These are phyloP conservation scores for Fusarium illudens DNA, from an alignment of 2,329 filamentous ascomycete species.

Conservation along the genomic window DNA sequence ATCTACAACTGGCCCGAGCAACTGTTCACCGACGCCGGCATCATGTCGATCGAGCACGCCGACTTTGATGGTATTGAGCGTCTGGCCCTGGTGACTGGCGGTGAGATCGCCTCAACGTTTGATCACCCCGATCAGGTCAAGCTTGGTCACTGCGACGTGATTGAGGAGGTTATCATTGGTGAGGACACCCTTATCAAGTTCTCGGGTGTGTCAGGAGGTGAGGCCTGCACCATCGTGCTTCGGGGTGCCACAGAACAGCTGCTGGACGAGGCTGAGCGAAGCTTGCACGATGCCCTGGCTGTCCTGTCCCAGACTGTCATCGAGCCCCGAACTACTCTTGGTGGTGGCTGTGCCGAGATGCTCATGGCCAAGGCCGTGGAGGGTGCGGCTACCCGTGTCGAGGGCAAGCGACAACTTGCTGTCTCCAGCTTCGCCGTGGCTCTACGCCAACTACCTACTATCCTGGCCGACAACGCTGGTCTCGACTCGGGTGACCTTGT, in stretches of 20 bases:
- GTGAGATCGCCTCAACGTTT: conserved; percentile 97
- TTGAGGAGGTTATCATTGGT: conserved; percentile 98
- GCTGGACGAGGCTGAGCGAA: conserved; percentile 95
- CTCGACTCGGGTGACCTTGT: conserved; percentile 95
- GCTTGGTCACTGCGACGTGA: conserved; percentile 91
- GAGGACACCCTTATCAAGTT: conserved; percentile 98
- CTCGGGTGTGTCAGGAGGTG: conserved; percentile 90
- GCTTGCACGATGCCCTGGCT: conserved; percentile 92
- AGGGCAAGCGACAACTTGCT: conserved; percentile 95
- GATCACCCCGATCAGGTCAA: conserved; percentile 98
- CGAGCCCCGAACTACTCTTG: conserved; percentile 92
- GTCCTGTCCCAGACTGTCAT: conserved; percentile 96
- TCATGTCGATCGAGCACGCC: conserved; percentile 98
- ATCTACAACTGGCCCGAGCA: conserved; percentile 99
- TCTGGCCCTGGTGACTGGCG: conserved; percentile 91
- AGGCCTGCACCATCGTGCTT: conserved; percentile 96
- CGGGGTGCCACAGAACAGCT: conserved; percentile 97
- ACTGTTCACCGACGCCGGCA: conserved; percentile 96
- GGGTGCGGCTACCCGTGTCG: conserved; percentile 88
- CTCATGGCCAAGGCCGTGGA: conserved; percentile 98
- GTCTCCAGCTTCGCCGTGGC: conserved; percentile 90
- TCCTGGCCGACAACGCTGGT: conserved; percentile 96
- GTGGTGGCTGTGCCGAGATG: conserved; percentile 98
- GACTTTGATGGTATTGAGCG: conserved; percentile 99
- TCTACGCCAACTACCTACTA: conserved; percentile 92